Conservation (phyloP, 2,329 filamentous ascomycete species). For the Daldinia eschscholtzii region DNA sequence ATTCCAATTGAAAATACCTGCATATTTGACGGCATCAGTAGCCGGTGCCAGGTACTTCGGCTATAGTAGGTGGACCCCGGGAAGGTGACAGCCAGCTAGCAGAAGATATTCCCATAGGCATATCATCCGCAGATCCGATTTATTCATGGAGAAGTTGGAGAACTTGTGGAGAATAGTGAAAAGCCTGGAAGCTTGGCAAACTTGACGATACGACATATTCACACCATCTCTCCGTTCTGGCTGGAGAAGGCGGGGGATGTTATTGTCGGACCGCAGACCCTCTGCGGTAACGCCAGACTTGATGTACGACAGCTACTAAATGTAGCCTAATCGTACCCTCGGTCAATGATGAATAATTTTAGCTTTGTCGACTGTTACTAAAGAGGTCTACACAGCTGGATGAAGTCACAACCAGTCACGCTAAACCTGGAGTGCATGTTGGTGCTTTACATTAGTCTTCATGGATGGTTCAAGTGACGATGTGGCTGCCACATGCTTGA, state of each 20-base stretch:
- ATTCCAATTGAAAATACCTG: slow-evolving; percentile 78
- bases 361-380: slow-evolving; percentile 37
- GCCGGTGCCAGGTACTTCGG: slow-evolving; percentile 70
- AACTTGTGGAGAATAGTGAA: slow-evolving; percentile 47
- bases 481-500: slow-evolving; percentile 43
- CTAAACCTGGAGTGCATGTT: slow-evolving; percentile 40
- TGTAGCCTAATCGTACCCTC: slow-evolving; percentile 24
- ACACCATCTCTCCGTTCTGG: slow-evolving; percentile 45
- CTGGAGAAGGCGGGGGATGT: slow-evolving; percentile 44
- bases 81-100: slow-evolving; percentile 39
- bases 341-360: slow-evolving; percentile 34
- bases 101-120: slow-evolving; percentile 46
- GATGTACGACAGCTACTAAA: slow-evolving; percentile 41
- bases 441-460: slow-evolving; percentile 29
- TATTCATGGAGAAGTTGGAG: slow-evolving; percentile 49
- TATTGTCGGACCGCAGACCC: slow-evolving; percentile 55
- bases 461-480: slow-evolving; percentile 27
- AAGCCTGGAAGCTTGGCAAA: slow-evolving; percentile 49
- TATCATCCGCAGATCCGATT: slow-evolving; percentile 52
- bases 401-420: slow-evolving; percentile 45
- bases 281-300: slow-evolving; percentile 49
- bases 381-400: slow-evolving; percentile 41
- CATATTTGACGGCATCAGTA: slow-evolving; percentile 76
- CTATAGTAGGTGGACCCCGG: slow-evolving; percentile 55
- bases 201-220: slow-evolving; percentile 49